Conservation (phyloP, 768 basidiomycete species). For the Boletus rubropictus region DNA sequence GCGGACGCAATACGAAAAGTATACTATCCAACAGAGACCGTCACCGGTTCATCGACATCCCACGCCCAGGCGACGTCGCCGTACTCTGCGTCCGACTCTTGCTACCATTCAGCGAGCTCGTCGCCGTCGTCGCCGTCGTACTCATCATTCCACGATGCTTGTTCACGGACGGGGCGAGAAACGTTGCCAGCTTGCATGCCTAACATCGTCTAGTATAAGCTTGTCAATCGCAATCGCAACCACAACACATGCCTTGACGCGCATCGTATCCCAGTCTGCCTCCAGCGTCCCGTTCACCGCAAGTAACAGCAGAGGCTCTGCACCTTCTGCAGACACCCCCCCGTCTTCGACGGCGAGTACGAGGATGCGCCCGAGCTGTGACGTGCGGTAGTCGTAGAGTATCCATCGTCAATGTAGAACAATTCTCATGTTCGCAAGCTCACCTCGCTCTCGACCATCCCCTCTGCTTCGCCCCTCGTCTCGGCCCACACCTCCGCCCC, state of each 20-base stretch:
- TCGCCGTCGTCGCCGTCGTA: background rate
- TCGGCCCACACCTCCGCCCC: conserved; percentile 77
- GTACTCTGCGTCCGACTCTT: conserved; percentile 26
- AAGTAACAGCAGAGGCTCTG: conserved; percentile 59
- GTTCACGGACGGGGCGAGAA: conserved; percentile 35
- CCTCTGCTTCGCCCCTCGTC: conserved; percentile 46
- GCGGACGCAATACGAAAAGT: conserved; percentile 10
- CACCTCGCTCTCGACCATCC: conserved; percentile 79
- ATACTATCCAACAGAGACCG: no score
- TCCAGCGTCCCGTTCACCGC: conserved; percentile 57
- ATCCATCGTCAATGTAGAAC: background rate
- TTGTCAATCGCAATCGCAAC: background rate
- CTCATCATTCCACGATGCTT: conserved; percentile 31
- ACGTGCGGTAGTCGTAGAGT: background rate
- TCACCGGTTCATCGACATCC: conserved; percentile 8
- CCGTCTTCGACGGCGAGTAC: conserved; percentile 57
- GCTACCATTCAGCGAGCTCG: conserved; percentile 9
- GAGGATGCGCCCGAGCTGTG: conserved; percentile 63
- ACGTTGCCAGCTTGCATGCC: conserved; percentile 29
- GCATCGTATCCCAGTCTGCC: conserved; percentile 64
- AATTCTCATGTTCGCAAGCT: conserved; percentile 9
- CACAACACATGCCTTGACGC: conserved; percentile 46
- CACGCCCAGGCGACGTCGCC: conserved; percentile 27
- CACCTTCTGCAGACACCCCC: conserved; percentile 4
- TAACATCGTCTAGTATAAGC: conserved; percentile 10